phyloP scores from a whole-genome alignment of 371 early-diverging fungal species.

The Mortierella sp. region DNA sequence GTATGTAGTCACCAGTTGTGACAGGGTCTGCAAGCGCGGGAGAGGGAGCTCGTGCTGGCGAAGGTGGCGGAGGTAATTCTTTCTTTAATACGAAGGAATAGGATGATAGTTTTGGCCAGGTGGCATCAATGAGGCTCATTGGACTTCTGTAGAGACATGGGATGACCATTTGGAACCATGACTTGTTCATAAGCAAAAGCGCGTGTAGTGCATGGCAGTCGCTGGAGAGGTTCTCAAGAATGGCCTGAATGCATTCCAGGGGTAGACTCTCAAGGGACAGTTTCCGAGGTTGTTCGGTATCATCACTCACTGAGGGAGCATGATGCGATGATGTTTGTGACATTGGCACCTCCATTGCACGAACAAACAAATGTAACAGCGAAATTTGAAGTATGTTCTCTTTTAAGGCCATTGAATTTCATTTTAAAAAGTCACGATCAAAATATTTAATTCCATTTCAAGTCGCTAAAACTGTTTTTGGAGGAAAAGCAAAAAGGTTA shows the following conservation, averaged over 20 bases:
- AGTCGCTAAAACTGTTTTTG: conserved; percentile 37
- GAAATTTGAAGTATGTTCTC: not conserved
- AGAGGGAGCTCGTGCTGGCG: conserved; percentile 1
- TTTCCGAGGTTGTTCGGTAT: not conserved
- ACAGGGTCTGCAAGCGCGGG: not conserved
- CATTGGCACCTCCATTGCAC: conserved; percentile 1
- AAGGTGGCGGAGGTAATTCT: conserved; percentile 17
- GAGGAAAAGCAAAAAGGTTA: not conserved
- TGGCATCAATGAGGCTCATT: conserved; percentile 44
- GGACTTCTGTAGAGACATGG: conserved; percentile 53
- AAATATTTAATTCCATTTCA: conserved; percentile 35
- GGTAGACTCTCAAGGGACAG: conserved; percentile 38
- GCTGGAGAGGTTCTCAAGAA: conserved; percentile 39
- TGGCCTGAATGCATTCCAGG: conserved; percentile 48
- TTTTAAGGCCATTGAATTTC: not conserved
- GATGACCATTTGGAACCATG: conserved; percentile 50
- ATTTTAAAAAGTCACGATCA: not conserved
- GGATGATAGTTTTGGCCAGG: conserved; percentile 49
- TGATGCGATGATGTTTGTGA: not conserved
- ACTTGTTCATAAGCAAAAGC: conserved; percentile 41
- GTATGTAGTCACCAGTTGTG: not conserved
- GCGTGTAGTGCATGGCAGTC: conserved; percentile 46
- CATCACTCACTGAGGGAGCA: not conserved
- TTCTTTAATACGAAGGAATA: conserved; percentile 44
- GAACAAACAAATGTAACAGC: not conserved